Evolutionary conservation across 345 rosid species (phyloP).

Genomic region (Psidium guajava): DNA sequence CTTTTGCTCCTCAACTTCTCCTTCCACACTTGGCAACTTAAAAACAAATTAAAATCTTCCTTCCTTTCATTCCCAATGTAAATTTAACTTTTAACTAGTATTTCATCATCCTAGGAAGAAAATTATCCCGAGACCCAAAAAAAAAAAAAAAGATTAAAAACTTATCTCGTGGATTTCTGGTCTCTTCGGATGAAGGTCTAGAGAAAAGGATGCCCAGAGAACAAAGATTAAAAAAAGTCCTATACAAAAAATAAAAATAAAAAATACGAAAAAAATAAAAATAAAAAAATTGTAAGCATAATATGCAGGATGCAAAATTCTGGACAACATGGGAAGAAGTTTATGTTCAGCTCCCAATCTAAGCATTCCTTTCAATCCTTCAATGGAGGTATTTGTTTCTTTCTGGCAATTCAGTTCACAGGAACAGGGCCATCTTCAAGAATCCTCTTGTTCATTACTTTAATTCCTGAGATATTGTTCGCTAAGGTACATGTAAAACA

Average conservation of each 20-base stretch:
- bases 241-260: neutral
- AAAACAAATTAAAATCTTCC: neutral
- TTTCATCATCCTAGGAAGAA: neutral
- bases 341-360: neutral
- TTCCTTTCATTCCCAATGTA: neutral
- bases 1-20: neutral
- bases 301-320: neutral
- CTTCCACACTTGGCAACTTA: neutral
- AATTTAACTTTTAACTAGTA: neutral
- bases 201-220: neutral
- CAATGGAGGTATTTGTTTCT: neutral
- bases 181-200: neutral
- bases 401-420: neutral
- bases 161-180: neutral
- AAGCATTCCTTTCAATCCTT: neutral
- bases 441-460: neutral
- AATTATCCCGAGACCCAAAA: neutral
- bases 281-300: neutral
- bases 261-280: neutral
- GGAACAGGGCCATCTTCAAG: neutral
- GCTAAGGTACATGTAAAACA: neutral
- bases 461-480: neutral
- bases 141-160: neutral
- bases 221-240: neutral
- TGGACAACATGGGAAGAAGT: neutral